These are phyloP conservation scores for Conticribra guillardii DNA, from an alignment of 108 stramenopile species.

Conservation along the genomic window DNA sequence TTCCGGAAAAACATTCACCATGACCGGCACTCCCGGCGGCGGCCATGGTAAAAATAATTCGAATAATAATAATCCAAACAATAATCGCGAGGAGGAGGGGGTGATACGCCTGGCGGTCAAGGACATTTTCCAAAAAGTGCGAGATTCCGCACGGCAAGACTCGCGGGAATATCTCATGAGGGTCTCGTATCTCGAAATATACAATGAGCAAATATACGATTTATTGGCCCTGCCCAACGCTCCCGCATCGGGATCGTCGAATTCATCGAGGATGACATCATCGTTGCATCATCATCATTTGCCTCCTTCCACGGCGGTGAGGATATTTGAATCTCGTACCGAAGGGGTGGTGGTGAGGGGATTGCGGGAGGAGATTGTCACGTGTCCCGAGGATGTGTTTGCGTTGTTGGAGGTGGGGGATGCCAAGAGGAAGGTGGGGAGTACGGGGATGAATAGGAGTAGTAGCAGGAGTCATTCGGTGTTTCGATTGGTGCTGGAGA, in stretches of 20 bases:
- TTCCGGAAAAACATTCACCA: constrained; percentile 85
- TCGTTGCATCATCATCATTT: constrained; percentile 31
- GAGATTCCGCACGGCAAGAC: constrained; percentile 1
- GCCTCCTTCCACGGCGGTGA: constrained; percentile 38
- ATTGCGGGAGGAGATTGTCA: constrained; percentile 86
- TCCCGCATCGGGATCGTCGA: not conserved
- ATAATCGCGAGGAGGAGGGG: constrained; percentile 43
- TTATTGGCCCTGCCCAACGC: constrained; percentile 55
- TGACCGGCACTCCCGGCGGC: constrained; percentile 60
- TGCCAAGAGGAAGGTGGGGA: constrained; percentile 77
- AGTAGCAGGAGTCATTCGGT: constrained; percentile 90
- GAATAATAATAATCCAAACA: not conserved
- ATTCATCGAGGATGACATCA: not conserved
- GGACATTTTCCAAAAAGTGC: constrained; percentile 72
- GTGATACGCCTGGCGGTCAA: constrained; percentile 69
- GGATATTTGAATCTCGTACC: constrained; percentile 73
- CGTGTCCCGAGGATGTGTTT: constrained; percentile 86
- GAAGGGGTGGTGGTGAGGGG: constrained; percentile 90
- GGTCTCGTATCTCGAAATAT: constrained; percentile 94
- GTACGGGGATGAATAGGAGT: constrained; percentile 93
- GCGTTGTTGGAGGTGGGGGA: constrained; percentile 77
- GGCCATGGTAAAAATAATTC: constrained; percentile 1
- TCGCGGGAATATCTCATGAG: constrained; percentile 75
- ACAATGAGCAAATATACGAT: constrained; percentile 95
- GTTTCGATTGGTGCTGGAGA: constrained; percentile 90